Evolutionary conservation across 2,329 filamentous ascomycete genomes (phyloP).

Genomic region (Fusarium napiforme): DNA sequence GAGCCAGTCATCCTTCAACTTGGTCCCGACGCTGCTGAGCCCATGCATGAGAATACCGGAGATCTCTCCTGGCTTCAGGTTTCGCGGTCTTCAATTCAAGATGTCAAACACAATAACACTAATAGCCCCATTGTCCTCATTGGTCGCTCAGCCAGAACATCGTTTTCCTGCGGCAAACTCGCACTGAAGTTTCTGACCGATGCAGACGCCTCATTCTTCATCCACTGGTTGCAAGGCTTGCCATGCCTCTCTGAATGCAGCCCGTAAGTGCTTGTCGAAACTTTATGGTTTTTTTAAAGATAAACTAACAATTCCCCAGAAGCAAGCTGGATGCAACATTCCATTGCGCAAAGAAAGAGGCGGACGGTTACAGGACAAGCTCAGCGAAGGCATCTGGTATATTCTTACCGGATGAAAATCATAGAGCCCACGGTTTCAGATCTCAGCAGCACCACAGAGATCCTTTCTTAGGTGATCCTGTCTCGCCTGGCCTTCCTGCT

Average conservation of each 20-base stretch:
- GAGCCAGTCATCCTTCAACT: constrained; percentile 14
- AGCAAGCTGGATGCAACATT: constrained; percentile 20
- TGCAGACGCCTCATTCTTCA: constrained; percentile 16
- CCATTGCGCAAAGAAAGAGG: not conserved
- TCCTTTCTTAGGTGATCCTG: constrained; percentile 18
- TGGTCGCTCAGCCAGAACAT: constrained; percentile 29
- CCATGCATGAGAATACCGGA: not conserved
- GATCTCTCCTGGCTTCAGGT: constrained; percentile 40
- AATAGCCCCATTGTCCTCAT: constrained; percentile 37
- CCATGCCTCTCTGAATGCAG: not conserved
- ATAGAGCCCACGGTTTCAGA: not conserved
- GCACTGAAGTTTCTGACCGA: constrained; percentile 35
- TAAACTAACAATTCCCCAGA: constrained; percentile 26
- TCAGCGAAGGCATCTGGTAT: not conserved
- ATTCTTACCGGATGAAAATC: not conserved
- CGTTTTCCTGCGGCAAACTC: constrained; percentile 15
- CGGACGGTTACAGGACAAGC: not conserved
- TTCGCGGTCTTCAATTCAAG: constrained; percentile 19
- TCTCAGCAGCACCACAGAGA: not conserved
- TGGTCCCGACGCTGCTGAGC: not conserved
- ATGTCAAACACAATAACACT: constrained; percentile 23
- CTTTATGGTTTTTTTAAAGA: too few relatives aligned
- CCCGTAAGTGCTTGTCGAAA: constrained; percentile 25
- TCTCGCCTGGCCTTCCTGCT: not conserved
- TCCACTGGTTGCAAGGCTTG: constrained; percentile 28